Evolutionary conservation across 2,329 filamentous ascomycete genomes (phyloP).

Genomic region (Bipolaris oryzae): DNA sequence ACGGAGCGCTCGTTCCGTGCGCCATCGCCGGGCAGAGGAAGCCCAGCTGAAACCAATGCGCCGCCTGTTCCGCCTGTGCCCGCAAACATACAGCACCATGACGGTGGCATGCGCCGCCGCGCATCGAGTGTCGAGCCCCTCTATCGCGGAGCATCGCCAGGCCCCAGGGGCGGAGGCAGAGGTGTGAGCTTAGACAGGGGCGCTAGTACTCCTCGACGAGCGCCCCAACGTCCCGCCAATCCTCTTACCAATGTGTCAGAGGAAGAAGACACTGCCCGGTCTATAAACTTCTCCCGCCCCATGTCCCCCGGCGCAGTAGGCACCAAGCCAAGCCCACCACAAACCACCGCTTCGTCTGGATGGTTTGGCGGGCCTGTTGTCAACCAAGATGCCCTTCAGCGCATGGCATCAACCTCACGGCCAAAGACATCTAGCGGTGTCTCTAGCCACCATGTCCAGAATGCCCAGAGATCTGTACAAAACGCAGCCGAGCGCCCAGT

Average conservation of each 20-base stretch:
- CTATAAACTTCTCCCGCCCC: conserved; percentile 62
- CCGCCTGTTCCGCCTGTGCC: conserved; percentile 81
- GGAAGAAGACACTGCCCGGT: conserved; percentile 52
- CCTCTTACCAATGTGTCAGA: conserved; percentile 51
- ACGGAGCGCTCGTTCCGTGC: conserved; percentile 85
- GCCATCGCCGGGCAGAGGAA: conserved; percentile 58
- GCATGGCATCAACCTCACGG: conserved; percentile 33
- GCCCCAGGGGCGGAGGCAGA: conserved; percentile 44
- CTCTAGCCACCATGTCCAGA: conserved; percentile 26
- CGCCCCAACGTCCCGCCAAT: conserved; percentile 38
- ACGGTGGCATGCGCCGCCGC: conserved; percentile 37
- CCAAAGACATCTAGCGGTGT: conserved; percentile 37
- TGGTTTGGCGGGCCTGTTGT: conserved; percentile 50
- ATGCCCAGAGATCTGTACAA: conserved; percentile 42
- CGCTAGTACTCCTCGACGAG: conserved; percentile 26
- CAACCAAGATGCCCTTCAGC: conserved; percentile 37
- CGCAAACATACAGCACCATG: conserved; percentile 48
- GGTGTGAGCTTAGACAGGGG: conserved; percentile 52
- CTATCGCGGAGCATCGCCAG: conserved; percentile 54
- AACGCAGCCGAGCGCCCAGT: conserved; percentile 49
- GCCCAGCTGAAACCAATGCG: conserved; percentile 51
- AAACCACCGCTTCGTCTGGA: conserved; percentile 33
- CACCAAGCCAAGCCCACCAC: conserved; percentile 17
- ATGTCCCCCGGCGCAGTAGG: conserved; percentile 49
- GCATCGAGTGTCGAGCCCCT: conserved; percentile 60